Base-by-base conservation (phyloP, 495 filamentous ascomycete genomes). In the Chaetomium tenue region DNA sequence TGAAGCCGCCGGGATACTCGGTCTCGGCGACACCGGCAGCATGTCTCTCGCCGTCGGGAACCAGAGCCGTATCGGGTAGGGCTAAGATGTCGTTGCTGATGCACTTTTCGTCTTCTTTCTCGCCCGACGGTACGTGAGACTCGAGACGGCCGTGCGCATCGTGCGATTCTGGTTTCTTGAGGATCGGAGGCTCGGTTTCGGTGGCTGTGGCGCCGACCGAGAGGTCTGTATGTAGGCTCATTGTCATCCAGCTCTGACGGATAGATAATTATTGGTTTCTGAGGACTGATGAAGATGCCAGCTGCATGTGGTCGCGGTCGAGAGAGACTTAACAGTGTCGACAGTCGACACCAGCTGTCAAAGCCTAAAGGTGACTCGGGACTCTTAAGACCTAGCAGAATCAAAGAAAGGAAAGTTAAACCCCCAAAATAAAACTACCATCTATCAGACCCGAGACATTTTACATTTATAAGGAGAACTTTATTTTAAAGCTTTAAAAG, bases 1-100 rank as follows among this genome's bases (percentile, higher is more conserved):
- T 64, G 50, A 74, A 33, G 2, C 71, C 72, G 15, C 61, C 61
- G 2, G 76, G 75, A 56, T 79, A 80, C 22, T 78, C 74, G 13
- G 26, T 33, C 18, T 3, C 50, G 3, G 48, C 9, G 5, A 9
- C 48, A 2, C 16, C 16, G 15, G 22, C 9, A 0, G 22, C 46
- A 4, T 50, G 46, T 20, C 23, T 50, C 20, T n/a, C 23, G 48
- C 12, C 47, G 25, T 25, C 22, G 20, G 22, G 4, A 12, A 2
- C 47, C 23, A 2, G 48, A 13, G 23, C 48, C 7, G 48, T n/a
- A 46, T 46, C 15, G 5, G n/a, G 13, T n/a, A n/a, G n/a, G 5
- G 8, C 44, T n/a, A 15, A 7, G 5, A 22, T 18, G 44, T 20
- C 44, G 7, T 47, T 22, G 44, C n/a, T 47, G 44, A n/a, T 22